phyloP scores from a whole-genome alignment of 768 basidiomycete genomes.

The Boletus coccyginus region DNA sequence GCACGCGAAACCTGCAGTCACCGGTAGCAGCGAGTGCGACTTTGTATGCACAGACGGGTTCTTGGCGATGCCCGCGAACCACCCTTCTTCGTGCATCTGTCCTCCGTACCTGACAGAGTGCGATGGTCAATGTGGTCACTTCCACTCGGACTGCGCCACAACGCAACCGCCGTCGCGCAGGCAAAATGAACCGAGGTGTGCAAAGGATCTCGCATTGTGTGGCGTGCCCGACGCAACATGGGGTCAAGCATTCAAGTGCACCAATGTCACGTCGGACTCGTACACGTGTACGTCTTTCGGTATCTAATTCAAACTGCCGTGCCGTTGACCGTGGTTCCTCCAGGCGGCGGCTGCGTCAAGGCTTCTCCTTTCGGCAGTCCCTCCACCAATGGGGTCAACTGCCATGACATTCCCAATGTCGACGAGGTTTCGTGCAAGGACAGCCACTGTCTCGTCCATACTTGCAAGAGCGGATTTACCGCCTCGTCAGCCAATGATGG shows the following conservation, averaged over 20 bases:
- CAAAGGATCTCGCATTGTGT: constrained; percentile 23
- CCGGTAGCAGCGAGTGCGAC: constrained; percentile 22
- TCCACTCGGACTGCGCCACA: constrained; percentile 19
- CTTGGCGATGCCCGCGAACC: constrained; percentile 14
- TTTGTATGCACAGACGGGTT: constrained; percentile 32
- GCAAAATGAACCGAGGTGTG: constrained; percentile 20
- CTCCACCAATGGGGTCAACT: constrained; percentile 29
- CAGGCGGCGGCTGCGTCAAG: constrained; percentile 37
- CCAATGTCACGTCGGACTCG: constrained; percentile 24
- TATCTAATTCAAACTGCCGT: neutral
- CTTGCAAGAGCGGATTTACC: constrained; percentile 24
- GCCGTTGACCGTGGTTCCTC: neutral
- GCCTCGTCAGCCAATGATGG: constrained; percentile 3
- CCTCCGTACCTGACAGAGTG: constrained; percentile 25
- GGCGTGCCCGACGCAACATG: constrained; percentile 16
- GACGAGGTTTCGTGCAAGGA: constrained; percentile 27
- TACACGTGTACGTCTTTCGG: constrained; percentile 30
- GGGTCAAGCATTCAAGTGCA: constrained; percentile 30
- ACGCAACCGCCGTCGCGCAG: constrained; percentile 18
- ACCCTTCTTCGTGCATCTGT: constrained; percentile 29
- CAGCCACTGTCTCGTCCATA: constrained; percentile 26
- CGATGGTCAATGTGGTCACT: constrained; percentile 31
- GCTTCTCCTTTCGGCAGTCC: constrained; percentile 18
- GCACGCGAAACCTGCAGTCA: constrained; percentile 23
- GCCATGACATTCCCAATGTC: constrained; percentile 30